These are phyloP conservation scores for Amanita exitialis DNA, from an alignment of 768 basidiomycete species.

Conservation along the genomic window DNA sequence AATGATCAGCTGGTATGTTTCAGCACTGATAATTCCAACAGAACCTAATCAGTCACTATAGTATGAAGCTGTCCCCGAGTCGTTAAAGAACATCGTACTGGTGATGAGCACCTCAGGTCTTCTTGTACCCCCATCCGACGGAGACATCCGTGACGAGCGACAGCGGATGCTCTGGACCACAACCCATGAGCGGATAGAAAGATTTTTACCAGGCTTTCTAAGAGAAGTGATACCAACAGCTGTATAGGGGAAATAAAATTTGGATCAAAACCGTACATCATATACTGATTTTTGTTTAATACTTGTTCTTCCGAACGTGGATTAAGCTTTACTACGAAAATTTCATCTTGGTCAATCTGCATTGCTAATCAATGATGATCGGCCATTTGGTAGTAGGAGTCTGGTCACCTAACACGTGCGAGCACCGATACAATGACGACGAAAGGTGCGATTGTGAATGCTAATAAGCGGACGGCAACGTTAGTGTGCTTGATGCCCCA, in stretches of 20 bases:
- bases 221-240: slow-evolving; percentile 49
- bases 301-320: neutral
- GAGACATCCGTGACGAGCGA: slow-evolving; percentile 42
- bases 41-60: slow-evolving; percentile 18
- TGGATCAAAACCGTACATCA: neutral
- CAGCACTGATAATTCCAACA: neutral
- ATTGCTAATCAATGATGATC: neutral
- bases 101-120: slow-evolving; percentile 91
- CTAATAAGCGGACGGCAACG: slow-evolving; percentile 31
- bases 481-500: slow-evolving; percentile 38
- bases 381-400: neutral
- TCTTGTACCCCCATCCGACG: slow-evolving; percentile 48
- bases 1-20: slow-evolving; percentile 76
- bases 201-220: slow-evolving; percentile 88
- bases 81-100: slow-evolving; percentile 90
- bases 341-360: slow-evolving; percentile 58
- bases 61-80: slow-evolving; percentile 95
- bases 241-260: neutral
- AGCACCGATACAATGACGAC: slow-evolving; percentile 33
- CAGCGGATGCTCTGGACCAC: slow-evolving; percentile 74
- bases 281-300: slow-evolving; percentile 9
- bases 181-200: slow-evolving; percentile 80
- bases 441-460: slow-evolving; percentile 47
- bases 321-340: slow-evolving; percentile 24
- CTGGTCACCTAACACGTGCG: slow-evolving; percentile 40